Conservation (phyloP, 441 rosid species). For the Cnidoscolus chayamansa region DNA sequence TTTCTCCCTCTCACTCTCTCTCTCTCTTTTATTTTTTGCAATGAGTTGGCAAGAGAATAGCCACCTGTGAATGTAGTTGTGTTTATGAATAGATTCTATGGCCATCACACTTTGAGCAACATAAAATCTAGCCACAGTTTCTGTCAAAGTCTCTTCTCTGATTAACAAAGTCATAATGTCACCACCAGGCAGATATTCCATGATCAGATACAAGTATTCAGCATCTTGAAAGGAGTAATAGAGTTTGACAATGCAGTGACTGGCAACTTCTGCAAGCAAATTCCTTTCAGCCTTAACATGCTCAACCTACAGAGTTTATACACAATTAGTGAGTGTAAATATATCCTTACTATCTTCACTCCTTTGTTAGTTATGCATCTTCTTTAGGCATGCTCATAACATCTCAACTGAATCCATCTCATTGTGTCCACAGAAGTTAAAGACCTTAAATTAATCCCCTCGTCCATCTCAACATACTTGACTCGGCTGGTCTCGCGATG, state of each 20-base stretch:
- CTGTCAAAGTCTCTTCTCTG: slow-evolving; percentile 92
- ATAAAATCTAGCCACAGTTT: slow-evolving; percentile 88
- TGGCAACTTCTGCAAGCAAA: slow-evolving; percentile 93
- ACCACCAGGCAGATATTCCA: slow-evolving; percentile 98
- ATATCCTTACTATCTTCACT: not conserved
- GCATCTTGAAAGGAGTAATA: slow-evolving; percentile 89
- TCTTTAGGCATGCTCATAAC: not conserved
- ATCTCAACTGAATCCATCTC: not conserved
- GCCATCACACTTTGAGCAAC: slow-evolving; percentile 89
- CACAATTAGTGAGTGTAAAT: slow-evolving; percentile 13
- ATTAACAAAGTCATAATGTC: slow-evolving; percentile 95
- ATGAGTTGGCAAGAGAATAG: slow-evolving; percentile 20
- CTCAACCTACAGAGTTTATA: slow-evolving; percentile 56
- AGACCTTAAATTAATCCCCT: not conserved
- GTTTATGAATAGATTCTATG: slow-evolving; percentile 89
- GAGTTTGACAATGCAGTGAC: slow-evolving; percentile 88
- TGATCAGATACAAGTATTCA: slow-evolving; percentile 77
- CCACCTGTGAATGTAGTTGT: slow-evolving; percentile 92
- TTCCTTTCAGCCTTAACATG: slow-evolving; percentile 97
- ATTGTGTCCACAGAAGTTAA: not conserved
- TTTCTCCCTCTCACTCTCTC: too few relatives aligned
- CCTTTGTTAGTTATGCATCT: not conserved
- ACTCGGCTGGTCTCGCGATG: not conserved
- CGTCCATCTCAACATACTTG: slow-evolving; percentile 8
- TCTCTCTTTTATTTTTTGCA: not conserved